phyloP scores from a whole-genome alignment of 2,329 filamentous ascomycete species.

The Monosporascus ibericus region DNA sequence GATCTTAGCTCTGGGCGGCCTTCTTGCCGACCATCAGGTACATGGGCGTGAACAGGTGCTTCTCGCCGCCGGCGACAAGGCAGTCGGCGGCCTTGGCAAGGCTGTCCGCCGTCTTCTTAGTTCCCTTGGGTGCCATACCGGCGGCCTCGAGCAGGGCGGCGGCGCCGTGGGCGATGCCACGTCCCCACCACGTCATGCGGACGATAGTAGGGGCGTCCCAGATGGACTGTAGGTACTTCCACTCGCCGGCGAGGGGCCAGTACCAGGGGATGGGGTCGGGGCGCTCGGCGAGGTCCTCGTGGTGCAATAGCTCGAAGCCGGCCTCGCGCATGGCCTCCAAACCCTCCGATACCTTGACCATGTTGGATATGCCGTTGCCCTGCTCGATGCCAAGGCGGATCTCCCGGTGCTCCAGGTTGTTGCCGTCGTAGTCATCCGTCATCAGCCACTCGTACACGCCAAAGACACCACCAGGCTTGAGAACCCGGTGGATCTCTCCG shows the following conservation, averaged over 20 bases:
- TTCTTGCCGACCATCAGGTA: constrained; percentile 94
- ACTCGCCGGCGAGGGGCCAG: constrained; percentile 81
- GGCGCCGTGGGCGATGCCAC: constrained; percentile 67
- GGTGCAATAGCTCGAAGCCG: constrained; percentile 75
- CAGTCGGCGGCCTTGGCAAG: constrained; percentile 76
- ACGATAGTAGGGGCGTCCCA: constrained; percentile 78
- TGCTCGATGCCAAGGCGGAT: constrained; percentile 93
- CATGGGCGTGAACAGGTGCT: constrained; percentile 98
- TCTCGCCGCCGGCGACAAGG: constrained; percentile 76
- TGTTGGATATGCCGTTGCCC: constrained; percentile 95
- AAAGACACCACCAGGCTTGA: constrained; percentile 93
- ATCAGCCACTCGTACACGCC: constrained; percentile 99
- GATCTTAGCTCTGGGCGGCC: constrained; percentile 40
- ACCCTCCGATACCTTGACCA: constrained; percentile 82
- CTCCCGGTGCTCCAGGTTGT: constrained; percentile 77
- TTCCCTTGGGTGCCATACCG: constrained; percentile 71
- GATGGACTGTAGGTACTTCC: constrained; percentile 74
- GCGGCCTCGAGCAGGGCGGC: constrained; percentile 71
- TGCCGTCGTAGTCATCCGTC: constrained; percentile 91
- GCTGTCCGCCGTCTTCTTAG: constrained; percentile 91
- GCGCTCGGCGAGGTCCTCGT: constrained; percentile 81
- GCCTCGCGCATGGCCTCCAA: constrained; percentile 77
- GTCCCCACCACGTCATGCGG: constrained; percentile 83
- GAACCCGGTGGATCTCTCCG: constrained; percentile 85
- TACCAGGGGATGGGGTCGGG: constrained; percentile 82